A percentile compares a stretch with the other conserved stretches of the same genome.
Evolutionary conservation across 1,284 basidiomycete genomes (phyloP).

Genomic region (Marasmius sp.): DNA sequence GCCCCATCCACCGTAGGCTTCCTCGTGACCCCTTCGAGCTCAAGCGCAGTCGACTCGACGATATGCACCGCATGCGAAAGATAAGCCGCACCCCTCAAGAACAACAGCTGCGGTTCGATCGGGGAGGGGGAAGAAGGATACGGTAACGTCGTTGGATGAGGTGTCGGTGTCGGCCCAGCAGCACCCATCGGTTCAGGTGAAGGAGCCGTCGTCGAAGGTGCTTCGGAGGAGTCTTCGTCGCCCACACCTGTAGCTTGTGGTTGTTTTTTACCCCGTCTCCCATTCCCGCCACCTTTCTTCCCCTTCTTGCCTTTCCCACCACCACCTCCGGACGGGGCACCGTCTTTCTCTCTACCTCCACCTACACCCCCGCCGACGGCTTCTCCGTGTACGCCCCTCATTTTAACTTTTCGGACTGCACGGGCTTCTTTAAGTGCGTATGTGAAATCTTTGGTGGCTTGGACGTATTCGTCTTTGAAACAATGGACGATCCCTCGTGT

Average conservation of each 20-base stretch:
- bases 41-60: conserved; percentile 68
- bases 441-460: conserved; percentile 76
- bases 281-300: conserved; percentile 27
- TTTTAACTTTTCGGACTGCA: conserved; percentile 58
- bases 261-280: conserved; percentile 44
- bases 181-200: background rate
- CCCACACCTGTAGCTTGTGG: conserved; percentile 49
- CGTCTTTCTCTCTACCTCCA: background rate
- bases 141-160: conserved; percentile 68
- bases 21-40: conserved; percentile 66
- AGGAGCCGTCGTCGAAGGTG: background rate
- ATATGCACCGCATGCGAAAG: conserved; percentile 72
- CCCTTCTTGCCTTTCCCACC: conserved; percentile 33
- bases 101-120: conserved; percentile 78
- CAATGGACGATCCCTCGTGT: conserved; percentile 82
- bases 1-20: conserved; percentile 57
- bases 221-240: conserved; percentile 1
- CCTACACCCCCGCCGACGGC: background rate
- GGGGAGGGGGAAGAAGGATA: conserved; percentile 66
- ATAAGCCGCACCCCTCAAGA: conserved; percentile 76
- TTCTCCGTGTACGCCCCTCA: background rate
- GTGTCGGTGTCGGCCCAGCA: too few relatives aligned
- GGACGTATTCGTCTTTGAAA: conserved; percentile 77
- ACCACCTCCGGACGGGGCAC: too few relatives aligned
- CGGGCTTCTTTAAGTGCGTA: conserved; percentile 74